Conservation (phyloP, 768 basidiomycete species). For the Obba rivulosa region DNA sequence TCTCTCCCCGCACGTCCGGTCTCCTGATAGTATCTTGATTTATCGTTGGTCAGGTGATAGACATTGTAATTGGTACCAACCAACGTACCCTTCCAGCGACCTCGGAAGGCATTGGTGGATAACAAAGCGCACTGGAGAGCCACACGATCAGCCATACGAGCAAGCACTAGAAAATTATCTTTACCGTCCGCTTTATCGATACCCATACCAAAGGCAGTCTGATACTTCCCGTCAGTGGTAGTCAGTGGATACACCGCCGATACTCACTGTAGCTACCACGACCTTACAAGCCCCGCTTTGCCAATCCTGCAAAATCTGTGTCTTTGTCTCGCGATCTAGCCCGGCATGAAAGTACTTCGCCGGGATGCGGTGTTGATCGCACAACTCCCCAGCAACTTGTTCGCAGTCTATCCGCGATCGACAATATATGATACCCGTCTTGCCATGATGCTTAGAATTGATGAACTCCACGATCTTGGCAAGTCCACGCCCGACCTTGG, state of each 20-base stretch:
- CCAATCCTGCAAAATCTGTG: constrained; percentile 66
- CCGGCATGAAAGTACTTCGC: constrained; percentile 87
- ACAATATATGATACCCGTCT: constrained; percentile 87
- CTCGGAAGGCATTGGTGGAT: constrained; percentile 83
- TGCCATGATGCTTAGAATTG: constrained; percentile 42
- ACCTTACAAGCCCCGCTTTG: constrained; percentile 64
- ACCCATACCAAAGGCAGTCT: constrained; percentile 98
- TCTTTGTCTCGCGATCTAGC: constrained; percentile 58
- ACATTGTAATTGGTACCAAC: background rate
- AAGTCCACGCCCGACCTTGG: constrained; percentile 40
- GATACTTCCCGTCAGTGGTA: background rate
- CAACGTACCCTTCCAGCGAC: constrained; percentile 71
- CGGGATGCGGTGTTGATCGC: constrained; percentile 48
- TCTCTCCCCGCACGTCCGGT: constrained; percentile 96
- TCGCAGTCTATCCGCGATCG: constrained; percentile 71
- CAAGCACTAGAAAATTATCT: constrained; percentile 4
- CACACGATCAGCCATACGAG: background rate
- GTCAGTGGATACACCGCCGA: constrained; percentile 14
- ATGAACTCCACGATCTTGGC: constrained; percentile 70
- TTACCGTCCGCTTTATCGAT: constrained; percentile 82
- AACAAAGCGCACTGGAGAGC: constrained; percentile 73
- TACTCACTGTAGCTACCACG: constrained; percentile 83
- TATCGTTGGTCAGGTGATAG: constrained; percentile 6
- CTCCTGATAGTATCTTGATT: constrained; percentile 81
- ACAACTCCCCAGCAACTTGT: constrained; percentile 64